phyloP scores from a whole-genome alignment of 75 land plant genomes.

The Sequoia sempervirens region DNA sequence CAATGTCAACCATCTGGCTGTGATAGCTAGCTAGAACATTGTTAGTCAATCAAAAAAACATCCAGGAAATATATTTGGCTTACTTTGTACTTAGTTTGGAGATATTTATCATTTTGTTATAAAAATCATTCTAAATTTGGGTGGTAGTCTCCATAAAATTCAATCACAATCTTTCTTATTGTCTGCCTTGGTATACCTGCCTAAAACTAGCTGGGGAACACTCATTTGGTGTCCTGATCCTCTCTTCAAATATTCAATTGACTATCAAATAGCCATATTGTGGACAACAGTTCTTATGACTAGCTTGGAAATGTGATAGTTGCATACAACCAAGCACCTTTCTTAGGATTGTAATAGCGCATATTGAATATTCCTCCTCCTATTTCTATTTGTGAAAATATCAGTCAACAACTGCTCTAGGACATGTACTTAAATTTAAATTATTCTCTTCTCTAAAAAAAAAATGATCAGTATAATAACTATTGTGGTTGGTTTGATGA shows the following conservation, averaged over 20 bases:
- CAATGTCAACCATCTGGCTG: not conserved
- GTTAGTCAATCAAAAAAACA: not conserved
- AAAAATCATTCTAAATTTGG: not conserved
- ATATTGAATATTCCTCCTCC: too few species aligned
- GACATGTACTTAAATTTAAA: too few species aligned
- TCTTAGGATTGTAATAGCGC: not conserved
- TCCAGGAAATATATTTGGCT: not conserved
- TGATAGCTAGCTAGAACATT: not conserved
- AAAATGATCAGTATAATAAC: too few species aligned
- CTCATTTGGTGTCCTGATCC: not conserved
- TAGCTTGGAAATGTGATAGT: not conserved
- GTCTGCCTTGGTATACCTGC: not conserved
- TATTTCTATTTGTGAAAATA: too few species aligned
- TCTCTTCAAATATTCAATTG: not conserved
- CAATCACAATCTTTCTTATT: too few species aligned
- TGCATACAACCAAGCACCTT: not conserved
- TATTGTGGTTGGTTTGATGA: too few species aligned
- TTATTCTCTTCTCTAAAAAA: too few species aligned
- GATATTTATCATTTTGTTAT: not conserved
- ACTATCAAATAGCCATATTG: not conserved
- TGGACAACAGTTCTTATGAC: not conserved
- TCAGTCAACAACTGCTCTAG: too few species aligned
- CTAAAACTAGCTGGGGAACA: not conserved
- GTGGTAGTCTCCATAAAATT: not conserved
- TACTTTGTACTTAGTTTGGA: not conserved